These are phyloP conservation scores for Castanea sativa DNA, from an alignment of 306 rosid species.

Conservation along the genomic window DNA sequence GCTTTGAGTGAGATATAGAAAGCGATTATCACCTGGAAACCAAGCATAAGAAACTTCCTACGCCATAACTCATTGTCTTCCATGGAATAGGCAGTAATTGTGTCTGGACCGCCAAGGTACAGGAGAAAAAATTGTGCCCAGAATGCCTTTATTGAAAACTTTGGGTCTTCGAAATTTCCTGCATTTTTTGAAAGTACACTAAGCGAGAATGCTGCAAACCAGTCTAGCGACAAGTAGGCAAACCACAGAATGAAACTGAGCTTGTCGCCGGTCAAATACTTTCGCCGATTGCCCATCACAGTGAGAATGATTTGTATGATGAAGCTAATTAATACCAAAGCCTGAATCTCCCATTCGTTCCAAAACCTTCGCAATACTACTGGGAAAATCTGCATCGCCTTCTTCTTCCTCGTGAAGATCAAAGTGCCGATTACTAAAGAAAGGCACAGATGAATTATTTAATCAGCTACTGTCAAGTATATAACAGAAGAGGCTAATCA, in stretches of 20 bases:
- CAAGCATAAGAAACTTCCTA: conserved; percentile 15
- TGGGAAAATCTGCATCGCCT: conserved; percentile 13
- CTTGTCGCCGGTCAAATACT: not conserved
- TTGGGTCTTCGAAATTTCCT: not conserved
- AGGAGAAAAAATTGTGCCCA: conserved; percentile 46
- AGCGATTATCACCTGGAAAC: conserved; percentile 11
- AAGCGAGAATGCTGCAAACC: conserved; percentile 30
- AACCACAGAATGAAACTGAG: conserved; percentile 25
- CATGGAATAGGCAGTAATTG: conserved; percentile 36
- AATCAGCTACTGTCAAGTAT: no score
- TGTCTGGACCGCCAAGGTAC: conserved; percentile 46
- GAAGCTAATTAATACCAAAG: conserved; percentile 30
- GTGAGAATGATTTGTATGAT: conserved; percentile 22
- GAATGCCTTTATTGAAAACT: conserved; percentile 7
- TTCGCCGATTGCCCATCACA: conserved; percentile 26
- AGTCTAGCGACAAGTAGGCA: conserved; percentile 30
- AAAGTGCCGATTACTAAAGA: conserved; percentile 16
- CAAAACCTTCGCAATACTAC: not conserved
- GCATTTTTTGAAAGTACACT: conserved; percentile 18
- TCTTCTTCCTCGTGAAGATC: conserved; percentile 5
- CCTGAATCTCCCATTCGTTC: conserved; percentile 28
- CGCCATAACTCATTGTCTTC: conserved; percentile 44
- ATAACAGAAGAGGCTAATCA: no score
- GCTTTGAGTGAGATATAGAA: no score
- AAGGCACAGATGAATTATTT: no score